Evolutionary conservation across 139 green algal species (phyloP), one percentile per base, ranked within the genome.

Genomic region (Astrephomene gubernaculifera): DNA sequence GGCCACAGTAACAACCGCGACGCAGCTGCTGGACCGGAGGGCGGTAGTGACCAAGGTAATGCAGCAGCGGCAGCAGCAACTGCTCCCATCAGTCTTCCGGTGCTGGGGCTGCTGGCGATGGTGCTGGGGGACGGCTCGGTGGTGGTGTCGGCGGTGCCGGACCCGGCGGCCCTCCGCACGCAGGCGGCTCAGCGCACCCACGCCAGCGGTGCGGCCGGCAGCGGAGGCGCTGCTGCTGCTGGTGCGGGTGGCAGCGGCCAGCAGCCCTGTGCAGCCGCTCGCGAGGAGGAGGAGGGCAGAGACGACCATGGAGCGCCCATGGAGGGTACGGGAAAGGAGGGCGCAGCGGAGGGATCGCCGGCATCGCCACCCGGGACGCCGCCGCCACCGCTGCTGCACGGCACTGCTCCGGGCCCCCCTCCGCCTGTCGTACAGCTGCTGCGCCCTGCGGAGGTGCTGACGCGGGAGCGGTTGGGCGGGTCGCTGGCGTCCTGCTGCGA

Each of bases 71-170:
- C n/a, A 10, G 43, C 43, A 4, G 7, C n/a, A 10, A 25, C 43
- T 24, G 31, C 35, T 19, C 10, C 4, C 27, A 17, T 29, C 0
- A 52, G 35, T 8, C 54, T 86, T 17, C 71, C 71, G 14, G 45
- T 86, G 45, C 63, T 94, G 35, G 93, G 93, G 4, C 27, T 96
- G 49, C 86, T 96, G 39, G 92, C 93, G 41, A 87, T 90, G 22
- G 88, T 87, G 1, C 73, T 94, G 24, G 93, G 90, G 5, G 89
- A 95, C 29, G 93, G 92, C 38, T 88, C 74, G 33, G 63, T 95
- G 12, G 21, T 73, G 0, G 67, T 95, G 41, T 89, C 87, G 65
- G 81, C 79, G 17, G 89, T 95, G 33, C 93, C 93, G 24, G 63
- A 86, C 2, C 82, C 79, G 6, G 22, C 52, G 19, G 38, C 38